Evolutionary conservation across 2,329 filamentous ascomycete species (phyloP).

Genomic region (Rosellinia necatrix): DNA sequence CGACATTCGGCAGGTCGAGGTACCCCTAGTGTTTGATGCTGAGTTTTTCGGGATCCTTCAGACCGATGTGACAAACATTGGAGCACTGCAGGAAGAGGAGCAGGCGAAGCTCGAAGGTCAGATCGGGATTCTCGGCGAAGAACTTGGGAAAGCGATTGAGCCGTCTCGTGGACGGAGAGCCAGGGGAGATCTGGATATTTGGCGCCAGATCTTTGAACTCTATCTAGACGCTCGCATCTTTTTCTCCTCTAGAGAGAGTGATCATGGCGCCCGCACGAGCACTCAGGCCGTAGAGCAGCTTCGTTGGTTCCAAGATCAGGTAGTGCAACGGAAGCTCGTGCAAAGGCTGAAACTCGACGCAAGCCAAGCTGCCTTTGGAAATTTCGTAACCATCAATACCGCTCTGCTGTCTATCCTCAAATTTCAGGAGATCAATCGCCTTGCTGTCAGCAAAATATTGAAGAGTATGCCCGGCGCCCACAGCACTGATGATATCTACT

Average conservation of each 20-base stretch:
- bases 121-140: slow-evolving; percentile 66
- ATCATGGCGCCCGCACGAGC: slow-evolving; percentile 70
- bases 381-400: slow-evolving; percentile 74
- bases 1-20: slow-evolving; percentile 59
- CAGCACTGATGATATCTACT: neutral
- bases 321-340: slow-evolving; percentile 63
- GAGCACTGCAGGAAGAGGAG: slow-evolving; percentile 69
- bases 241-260: slow-evolving; percentile 75
- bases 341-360: slow-evolving; percentile 68
- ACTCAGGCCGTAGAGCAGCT: slow-evolving; percentile 69
- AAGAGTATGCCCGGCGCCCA: slow-evolving; percentile 65
- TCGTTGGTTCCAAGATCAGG: slow-evolving; percentile 71
- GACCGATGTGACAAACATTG: slow-evolving; percentile 70
- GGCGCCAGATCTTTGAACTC: slow-evolving; percentile 81
- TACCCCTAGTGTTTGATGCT: slow-evolving; percentile 75
- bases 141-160: slow-evolving; percentile 67
- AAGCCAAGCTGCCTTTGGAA: slow-evolving; percentile 66
- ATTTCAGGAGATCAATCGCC: slow-evolving; percentile 83
- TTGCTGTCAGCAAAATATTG: slow-evolving; percentile 79
- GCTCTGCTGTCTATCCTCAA: slow-evolving; percentile 78
- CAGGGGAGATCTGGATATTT: slow-evolving; percentile 69
- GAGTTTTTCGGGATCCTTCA: slow-evolving; percentile 81
- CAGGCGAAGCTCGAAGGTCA: slow-evolving; percentile 65
- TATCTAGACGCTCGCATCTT: slow-evolving; percentile 82
- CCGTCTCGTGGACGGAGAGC: slow-evolving; percentile 65